Conservation (phyloP, 192 early-diverging fungal genomes). For the Rhizophlyctis rosea region DNA sequence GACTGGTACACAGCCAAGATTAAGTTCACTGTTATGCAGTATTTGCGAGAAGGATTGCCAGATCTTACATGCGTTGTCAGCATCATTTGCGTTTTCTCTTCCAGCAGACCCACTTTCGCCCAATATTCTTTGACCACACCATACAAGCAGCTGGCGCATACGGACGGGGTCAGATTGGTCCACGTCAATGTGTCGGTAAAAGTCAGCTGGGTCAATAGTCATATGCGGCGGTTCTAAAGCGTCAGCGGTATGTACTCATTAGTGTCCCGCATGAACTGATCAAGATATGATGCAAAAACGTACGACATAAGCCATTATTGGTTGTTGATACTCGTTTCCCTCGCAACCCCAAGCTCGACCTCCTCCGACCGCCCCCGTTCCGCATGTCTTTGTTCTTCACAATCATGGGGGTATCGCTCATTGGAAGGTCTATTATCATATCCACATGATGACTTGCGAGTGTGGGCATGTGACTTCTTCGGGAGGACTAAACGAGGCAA, state of each 20-base stretch:
- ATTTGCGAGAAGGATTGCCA: too few species aligned
- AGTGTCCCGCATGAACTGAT: not conserved
- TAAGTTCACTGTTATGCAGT: too few species aligned
- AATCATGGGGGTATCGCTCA: slow-evolving; percentile 41
- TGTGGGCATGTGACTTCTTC: too few species aligned
- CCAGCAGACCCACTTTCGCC: slow-evolving; percentile 6
- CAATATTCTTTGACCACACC: slow-evolving; percentile 55
- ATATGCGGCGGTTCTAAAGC: slow-evolving; percentile 56
- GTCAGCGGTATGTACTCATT: not conserved
- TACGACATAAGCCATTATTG: slow-evolving; percentile 28
- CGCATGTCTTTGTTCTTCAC: slow-evolving; percentile 26
- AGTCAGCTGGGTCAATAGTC: slow-evolving; percentile 51
- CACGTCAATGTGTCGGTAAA: slow-evolving; percentile 65
- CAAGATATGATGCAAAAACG: slow-evolving; percentile 4
- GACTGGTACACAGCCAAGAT: slow-evolving; percentile 20
- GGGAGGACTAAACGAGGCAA: too few species aligned
- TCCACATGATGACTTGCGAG: too few species aligned
- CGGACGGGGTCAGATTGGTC: slow-evolving; percentile 63
- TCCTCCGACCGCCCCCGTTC: slow-evolving; percentile 13
- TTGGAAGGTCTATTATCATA: too few species aligned
- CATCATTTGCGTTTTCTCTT: too few species aligned
- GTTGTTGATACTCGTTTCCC: slow-evolving; percentile 26
- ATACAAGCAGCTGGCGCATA: slow-evolving; percentile 65
- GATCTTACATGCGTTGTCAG: too few species aligned
- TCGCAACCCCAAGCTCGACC: slow-evolving; percentile 35